Evolutionary conservation across 2,329 filamentous ascomycete genomes (phyloP).

Genomic region (Penicillium verrucosum): DNA sequence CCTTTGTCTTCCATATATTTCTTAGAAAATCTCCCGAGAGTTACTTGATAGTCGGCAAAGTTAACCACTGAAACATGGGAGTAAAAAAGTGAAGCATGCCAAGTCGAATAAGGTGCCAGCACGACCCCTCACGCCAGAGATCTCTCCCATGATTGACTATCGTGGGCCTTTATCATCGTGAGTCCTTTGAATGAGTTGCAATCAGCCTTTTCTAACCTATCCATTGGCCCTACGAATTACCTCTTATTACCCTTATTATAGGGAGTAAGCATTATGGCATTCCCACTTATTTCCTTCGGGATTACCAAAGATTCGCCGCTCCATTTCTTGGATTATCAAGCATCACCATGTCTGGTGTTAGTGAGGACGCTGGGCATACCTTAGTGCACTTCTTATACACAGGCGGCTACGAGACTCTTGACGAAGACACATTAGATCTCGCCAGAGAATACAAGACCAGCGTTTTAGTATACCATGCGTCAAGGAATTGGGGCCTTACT

Average conservation of each 20-base stretch:
- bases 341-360: constrained; percentile 3
- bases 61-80: constrained; percentile 4
- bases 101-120: constrained; percentile 2
- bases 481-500: constrained; percentile 7
- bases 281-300: constrained; percentile 9
- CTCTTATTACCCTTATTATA: constrained; percentile 9
- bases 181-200: constrained; percentile 6
- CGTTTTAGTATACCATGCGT: constrained; percentile 10
- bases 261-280: constrained; percentile 11
- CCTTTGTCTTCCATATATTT: constrained; percentile 5
- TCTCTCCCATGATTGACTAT: constrained; percentile 12
- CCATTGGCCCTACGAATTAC: constrained; percentile 8
- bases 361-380: constrained; percentile 11
- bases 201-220: constrained; percentile 5
- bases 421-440: constrained; percentile 7
- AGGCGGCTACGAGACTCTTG: constrained; percentile 12
- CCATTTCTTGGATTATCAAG: background rate
- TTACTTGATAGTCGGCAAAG: constrained; percentile 1
- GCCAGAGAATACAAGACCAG: constrained; percentile 13
- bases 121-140: constrained; percentile 4
- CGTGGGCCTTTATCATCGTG: constrained; percentile 10
- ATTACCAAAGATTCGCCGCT: constrained; percentile 1
- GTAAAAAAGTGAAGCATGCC: constrained; percentile 10
- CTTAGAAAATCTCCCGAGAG: constrained; percentile 1
- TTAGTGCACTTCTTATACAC: constrained; percentile 11